Conservation (phyloP, 129 eudicot species). For the Glebionis coronaria region DNA sequence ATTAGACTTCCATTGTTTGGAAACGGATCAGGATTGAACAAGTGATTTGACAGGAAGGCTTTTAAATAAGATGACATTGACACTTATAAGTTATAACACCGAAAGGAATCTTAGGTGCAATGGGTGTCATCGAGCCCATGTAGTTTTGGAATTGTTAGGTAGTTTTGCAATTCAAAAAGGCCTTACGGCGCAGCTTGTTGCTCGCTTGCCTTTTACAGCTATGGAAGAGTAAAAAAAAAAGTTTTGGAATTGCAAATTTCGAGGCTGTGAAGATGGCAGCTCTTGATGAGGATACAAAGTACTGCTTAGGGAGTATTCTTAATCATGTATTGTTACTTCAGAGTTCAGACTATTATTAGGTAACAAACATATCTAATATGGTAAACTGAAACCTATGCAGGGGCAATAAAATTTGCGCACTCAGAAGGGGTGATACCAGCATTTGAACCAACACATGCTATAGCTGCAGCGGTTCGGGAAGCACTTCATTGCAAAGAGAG, state of each 20-base stretch:
- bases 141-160: no score
- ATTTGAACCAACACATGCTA: constrained; percentile 95
- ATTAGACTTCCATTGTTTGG: no score
- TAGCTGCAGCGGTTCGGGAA: constrained; percentile 92
- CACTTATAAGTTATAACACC: no score
- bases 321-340: constrained; percentile 90
- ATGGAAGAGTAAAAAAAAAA: no score
- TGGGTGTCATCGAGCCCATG: no score
- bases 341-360: constrained; percentile 50
- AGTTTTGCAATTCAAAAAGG: no score
- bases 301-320: constrained; percentile 91
- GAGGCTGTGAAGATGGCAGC: constrained; percentile 95
- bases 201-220: no score
- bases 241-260: constrained; percentile 91
- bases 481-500: constrained; percentile 91
- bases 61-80: no score
- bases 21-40: no score
- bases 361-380: neutral
- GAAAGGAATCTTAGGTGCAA: no score
- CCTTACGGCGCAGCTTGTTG: no score
- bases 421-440: constrained; percentile 94
- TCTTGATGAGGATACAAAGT: constrained; percentile 60
- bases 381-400: constrained; percentile 31
- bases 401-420: constrained; percentile 86
- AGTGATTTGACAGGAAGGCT: no score